Conservation (phyloP, 192 early-diverging fungal species). For the Lunasporangiospora selenospora region DNA sequence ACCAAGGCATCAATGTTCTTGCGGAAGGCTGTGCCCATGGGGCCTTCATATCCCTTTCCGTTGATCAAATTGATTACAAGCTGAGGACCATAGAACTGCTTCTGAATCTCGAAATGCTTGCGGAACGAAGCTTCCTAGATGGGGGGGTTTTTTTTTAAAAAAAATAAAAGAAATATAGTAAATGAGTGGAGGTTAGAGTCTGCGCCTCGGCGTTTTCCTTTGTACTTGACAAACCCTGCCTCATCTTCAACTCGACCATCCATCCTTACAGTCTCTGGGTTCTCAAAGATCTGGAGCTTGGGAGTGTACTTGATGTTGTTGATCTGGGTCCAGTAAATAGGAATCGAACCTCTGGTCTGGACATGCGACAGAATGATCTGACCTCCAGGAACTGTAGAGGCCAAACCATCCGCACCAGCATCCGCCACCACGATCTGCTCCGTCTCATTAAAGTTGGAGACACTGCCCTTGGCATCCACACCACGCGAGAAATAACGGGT, state of each 20-base stretch:
- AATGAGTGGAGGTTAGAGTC: neutral
- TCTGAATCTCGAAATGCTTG: slow-evolving; percentile 77
- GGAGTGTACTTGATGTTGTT: slow-evolving; percentile 94
- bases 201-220: slow-evolving; percentile 6
- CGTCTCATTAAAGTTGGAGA: slow-evolving; percentile 97
- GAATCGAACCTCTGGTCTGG: slow-evolving; percentile 95
- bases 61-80: slow-evolving; percentile 95
- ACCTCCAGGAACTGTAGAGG: slow-evolving; percentile 43
- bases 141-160: slow-evolving; percentile 61
- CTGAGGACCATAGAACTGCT: slow-evolving; percentile 78
- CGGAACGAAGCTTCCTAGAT: too few species aligned
- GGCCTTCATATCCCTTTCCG: slow-evolving; percentile 90
- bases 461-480: slow-evolving; percentile 89
- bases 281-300: slow-evolving; percentile 76
- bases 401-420: slow-evolving; percentile 42
- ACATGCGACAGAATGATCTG: slow-evolving; percentile 76
- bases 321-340: slow-evolving; percentile 92
- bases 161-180: slow-evolving; percentile 13
- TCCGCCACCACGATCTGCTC: slow-evolving; percentile 88
- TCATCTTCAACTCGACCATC: neutral
- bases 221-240: neutral
- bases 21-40: slow-evolving; percentile 83
- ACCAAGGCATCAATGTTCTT: slow-evolving; percentile 65
- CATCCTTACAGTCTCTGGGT: slow-evolving; percentile 66
- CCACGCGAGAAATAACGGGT: slow-evolving; percentile 95